Evolutionary conservation across 1,139 yeast species (phyloP).

Genomic region (Geotrichum reessii): DNA sequence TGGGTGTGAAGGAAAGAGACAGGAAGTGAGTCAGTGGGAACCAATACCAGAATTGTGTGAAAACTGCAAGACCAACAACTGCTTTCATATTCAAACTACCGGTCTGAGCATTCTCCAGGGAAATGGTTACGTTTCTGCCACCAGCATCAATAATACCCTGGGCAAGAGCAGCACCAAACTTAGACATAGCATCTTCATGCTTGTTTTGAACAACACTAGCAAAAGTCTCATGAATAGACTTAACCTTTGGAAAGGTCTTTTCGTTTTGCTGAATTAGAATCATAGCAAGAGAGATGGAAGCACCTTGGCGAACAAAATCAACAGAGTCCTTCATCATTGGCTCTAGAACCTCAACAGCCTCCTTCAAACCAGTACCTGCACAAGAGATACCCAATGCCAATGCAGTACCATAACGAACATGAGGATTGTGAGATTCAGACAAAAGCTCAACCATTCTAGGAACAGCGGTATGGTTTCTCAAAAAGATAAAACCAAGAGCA

Average conservation of each 20-base stretch:
- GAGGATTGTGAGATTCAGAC: constrained; percentile 94
- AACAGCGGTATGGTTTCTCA: constrained; percentile 87
- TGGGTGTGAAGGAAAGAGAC: constrained; percentile 87
- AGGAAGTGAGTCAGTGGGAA: constrained; percentile 93
- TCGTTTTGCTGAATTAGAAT: constrained; percentile 91
- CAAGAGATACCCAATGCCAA: constrained; percentile 95
- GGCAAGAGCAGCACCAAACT: constrained; percentile 94
- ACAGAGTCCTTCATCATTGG: constrained; percentile 92
- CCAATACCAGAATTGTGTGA: constrained; percentile 97
- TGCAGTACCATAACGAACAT: constrained; percentile 97
- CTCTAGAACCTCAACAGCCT: constrained; percentile 87
- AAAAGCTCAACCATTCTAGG: constrained; percentile 92
- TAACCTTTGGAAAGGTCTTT: constrained; percentile 72
- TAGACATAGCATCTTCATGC: constrained; percentile 94
- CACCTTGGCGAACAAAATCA: constrained; percentile 97
- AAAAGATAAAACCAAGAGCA: constrained; percentile 85
- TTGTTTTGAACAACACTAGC: constrained; percentile 75
- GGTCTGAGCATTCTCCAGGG: constrained; percentile 82
- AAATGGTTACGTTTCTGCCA: constrained; percentile 95
- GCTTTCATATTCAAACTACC: constrained; percentile 88
- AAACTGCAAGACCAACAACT: constrained; percentile 84
- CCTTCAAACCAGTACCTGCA: constrained; percentile 86
- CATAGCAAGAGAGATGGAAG: constrained; percentile 89
- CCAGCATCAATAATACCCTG: constrained; percentile 99
- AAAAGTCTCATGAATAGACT: constrained; percentile 65